Conservation (phyloP, 2,329 filamentous ascomycete species). For the Leptographium wingfieldii region DNA sequence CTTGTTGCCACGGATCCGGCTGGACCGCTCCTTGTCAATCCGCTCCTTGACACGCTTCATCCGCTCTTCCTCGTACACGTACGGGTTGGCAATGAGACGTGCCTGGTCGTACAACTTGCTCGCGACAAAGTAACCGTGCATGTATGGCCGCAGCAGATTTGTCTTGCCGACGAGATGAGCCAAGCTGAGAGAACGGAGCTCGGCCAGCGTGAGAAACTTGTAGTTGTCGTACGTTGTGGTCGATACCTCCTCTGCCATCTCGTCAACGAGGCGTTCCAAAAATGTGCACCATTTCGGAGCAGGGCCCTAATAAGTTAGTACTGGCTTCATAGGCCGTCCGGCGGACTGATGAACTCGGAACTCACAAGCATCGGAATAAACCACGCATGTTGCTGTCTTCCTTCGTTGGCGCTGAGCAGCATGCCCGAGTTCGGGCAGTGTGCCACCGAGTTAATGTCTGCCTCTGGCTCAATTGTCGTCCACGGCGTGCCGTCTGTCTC, state of each 20-base stretch:
- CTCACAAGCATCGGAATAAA: constrained; percentile 14
- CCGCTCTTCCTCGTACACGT: constrained; percentile 84
- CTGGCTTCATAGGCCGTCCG: neutral
- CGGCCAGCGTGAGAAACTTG: constrained; percentile 87
- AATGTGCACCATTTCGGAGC: constrained; percentile 94
- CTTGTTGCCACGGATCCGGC: constrained; percentile 84
- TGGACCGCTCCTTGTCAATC: constrained; percentile 94
- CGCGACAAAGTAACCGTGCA: constrained; percentile 98
- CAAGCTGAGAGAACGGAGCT: constrained; percentile 74
- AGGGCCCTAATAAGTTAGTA: constrained; percentile 41
- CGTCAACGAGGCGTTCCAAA: constrained; percentile 93
- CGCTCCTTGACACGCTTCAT: constrained; percentile 86
- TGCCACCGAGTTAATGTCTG: constrained; percentile 88
- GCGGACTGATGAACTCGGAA: neutral
- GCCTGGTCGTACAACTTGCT: constrained; percentile 95
- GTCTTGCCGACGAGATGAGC: constrained; percentile 85
- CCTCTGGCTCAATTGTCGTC: constrained; percentile 89
- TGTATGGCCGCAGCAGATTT: constrained; percentile 82
- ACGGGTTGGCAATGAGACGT: constrained; percentile 81
- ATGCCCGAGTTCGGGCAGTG: constrained; percentile 90
- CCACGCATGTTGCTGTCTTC: constrained; percentile 79
- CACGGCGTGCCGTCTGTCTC: constrained; percentile 70
- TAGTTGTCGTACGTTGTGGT: constrained; percentile 95
- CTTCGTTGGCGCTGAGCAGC: constrained; percentile 94
- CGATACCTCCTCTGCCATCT: constrained; percentile 78